Base-by-base conservation (phyloP, 2,329 filamentous ascomycete genomes). In the Nothopassalora personata region DNA sequence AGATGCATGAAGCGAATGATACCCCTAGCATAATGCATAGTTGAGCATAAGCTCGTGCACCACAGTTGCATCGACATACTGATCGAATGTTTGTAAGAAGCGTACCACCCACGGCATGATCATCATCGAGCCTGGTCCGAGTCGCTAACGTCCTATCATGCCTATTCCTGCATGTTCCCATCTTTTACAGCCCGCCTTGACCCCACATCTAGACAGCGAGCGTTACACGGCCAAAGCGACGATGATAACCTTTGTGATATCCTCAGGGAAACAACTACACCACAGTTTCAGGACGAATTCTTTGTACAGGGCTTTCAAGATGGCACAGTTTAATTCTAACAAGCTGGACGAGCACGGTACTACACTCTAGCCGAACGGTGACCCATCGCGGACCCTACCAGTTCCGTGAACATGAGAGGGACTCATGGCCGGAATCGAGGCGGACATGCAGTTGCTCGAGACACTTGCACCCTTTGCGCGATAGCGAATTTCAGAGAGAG, bases 401-500 rank as follows among this genome's bases (percentile, higher is more conserved):
- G 45, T 18, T 47, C 45, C 23, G 45, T 19, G n/a, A 47, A 19
- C 45, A 47, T 47, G 45, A 47, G 45, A 47, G 45, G 45, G 4
- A 47, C 45, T 47, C 45, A 47, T 19, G 45, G 45, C 45, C 45
- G 45, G 13, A 47, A 19, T 11, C 45, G 45, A 19, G 72, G 73
- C 18, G 77, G 78, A 85, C 65, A 84, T 82, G n/a, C 82, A 85
- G 54, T 68, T 86, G n/a, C 80, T 86, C 58, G 83, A 86, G 61
- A 79, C 81, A 0, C 72, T 86, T 0, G 79, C 84, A 1, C 83
- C 86, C 67, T 86, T 86, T 66, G 79, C 82, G 59, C 78, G 83
- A 86, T n/a, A n/a, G 70, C 74, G 84, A 23, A 86, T 86, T 18
- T 84, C 84, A 0, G 84, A 86, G 68, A 73, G 83, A 68, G 59